phyloP scores from a whole-genome alignment of 768 basidiomycete species.

The Clavulina sp. region DNA sequence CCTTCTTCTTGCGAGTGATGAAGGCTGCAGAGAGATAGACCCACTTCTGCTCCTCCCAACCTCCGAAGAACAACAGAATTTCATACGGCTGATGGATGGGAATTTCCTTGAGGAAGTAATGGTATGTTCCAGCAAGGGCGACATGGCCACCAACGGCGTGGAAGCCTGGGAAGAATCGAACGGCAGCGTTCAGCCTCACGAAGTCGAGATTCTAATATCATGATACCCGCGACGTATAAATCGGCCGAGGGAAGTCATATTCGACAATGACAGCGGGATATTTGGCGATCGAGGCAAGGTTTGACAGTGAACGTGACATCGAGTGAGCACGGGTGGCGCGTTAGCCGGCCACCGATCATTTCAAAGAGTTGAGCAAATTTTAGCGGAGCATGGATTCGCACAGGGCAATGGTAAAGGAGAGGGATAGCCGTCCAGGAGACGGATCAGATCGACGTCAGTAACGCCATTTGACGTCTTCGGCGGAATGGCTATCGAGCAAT shows the following conservation, averaged over 20 bases:
- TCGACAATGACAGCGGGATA: too few species aligned
- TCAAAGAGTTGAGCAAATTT: background rate
- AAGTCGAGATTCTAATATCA: background rate
- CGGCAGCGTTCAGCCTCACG: background rate
- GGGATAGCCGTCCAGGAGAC: too few species aligned
- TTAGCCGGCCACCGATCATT: background rate
- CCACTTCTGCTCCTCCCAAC: conserved; percentile 45
- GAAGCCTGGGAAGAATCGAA: background rate
- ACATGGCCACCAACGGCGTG: background rate
- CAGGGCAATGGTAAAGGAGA: background rate
- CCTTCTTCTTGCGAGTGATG: conserved; percentile 34
- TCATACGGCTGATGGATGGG: conserved; percentile 44
- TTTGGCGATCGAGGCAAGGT: too few species aligned
- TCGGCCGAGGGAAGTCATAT: too few species aligned
- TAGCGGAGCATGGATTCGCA: background rate
- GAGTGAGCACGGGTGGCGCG: background rate
- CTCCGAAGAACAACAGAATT: conserved; percentile 34
- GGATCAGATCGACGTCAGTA: background rate
- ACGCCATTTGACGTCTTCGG: background rate
- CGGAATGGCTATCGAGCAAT: background rate
- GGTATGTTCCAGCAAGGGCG: conserved; percentile 33
- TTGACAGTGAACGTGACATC: too few species aligned
- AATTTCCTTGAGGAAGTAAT: conserved; percentile 52
- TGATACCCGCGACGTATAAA: too few species aligned
- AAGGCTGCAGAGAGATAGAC: conserved; percentile 46